Conservation (phyloP, 164 flowering plant genomes). For the Aristolochia californica region DNA sequence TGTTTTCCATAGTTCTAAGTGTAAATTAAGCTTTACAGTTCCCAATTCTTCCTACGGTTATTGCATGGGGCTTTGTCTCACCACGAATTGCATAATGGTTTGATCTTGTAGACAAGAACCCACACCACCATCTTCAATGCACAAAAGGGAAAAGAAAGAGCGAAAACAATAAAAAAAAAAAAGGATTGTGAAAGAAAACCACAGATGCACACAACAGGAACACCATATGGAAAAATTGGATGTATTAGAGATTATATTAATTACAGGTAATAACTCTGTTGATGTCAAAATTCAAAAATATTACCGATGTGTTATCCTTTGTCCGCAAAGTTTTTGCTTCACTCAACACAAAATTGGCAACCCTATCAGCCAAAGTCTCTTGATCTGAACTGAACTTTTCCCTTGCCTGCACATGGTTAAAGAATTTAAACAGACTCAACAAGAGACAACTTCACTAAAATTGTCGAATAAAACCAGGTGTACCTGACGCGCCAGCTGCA, state of each 20-base stretch:
- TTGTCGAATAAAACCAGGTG: too few species aligned
- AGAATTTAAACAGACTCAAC: too few species aligned
- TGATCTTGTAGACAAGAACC: too few species aligned
- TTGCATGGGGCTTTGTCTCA: too few species aligned
- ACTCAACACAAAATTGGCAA: conserved; percentile 57
- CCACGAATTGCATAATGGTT: too few species aligned
- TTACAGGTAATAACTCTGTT: conserved; percentile 33
- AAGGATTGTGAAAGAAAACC: not conserved
- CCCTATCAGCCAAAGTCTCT: conserved; percentile 51
- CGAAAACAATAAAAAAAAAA: not conserved
- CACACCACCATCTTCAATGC: too few species aligned
- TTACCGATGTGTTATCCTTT: conserved; percentile 86
- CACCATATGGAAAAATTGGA: not conserved
- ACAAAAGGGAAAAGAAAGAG: too few species aligned
- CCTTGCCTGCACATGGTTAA: conserved; percentile 33
- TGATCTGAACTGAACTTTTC: conserved; percentile 31
- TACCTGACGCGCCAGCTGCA: conserved; percentile 80
- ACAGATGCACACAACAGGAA: too few species aligned
- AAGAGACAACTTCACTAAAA: too few species aligned
- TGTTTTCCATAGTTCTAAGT: too few species aligned
- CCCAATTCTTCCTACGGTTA: too few species aligned
- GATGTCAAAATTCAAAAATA: conserved; percentile 63
- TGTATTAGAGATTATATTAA: not conserved
- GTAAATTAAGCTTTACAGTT: too few species aligned
- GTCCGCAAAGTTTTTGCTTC: conserved; percentile 86